Percentiles rank a stretch among this genome's conserved stretches.
These are phyloP conservation scores for Saccharomycopsis guyanensis DNA, from an alignment of 805 yeast species.

Conservation along the genomic window DNA sequence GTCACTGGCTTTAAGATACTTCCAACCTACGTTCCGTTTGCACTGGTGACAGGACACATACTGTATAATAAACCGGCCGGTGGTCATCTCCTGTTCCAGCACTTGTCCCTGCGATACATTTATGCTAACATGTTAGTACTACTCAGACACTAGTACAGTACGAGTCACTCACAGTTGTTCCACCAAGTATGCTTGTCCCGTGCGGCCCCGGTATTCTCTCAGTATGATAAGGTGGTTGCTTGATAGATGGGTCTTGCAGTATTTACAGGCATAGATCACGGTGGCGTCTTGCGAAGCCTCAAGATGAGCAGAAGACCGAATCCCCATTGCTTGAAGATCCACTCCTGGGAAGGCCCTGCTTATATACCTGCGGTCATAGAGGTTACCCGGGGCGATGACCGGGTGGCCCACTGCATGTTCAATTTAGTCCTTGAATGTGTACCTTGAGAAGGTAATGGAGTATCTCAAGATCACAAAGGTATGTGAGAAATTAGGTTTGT, in stretches of 20 bases:
- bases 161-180: slow-evolving; percentile 32
- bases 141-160: not conserved
- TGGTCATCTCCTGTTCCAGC: slow-evolving; percentile 44
- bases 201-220: slow-evolving; percentile 44
- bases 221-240: slow-evolving; percentile 31
- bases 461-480: slow-evolving; percentile 47
- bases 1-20: slow-evolving; percentile 42
- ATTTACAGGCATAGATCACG: slow-evolving; percentile 31
- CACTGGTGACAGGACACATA: slow-evolving; percentile 53
- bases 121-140: slow-evolving; percentile 25
- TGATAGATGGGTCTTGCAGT: slow-evolving; percentile 37
- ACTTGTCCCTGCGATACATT: slow-evolving; percentile 29
- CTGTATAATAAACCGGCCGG: slow-evolving; percentile 51
- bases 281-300: slow-evolving; percentile 20
- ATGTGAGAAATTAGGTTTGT: no score
- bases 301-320: slow-evolving; percentile 4
- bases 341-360: not conserved
- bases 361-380: not conserved
- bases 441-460: slow-evolving; percentile 41
- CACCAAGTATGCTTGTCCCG: slow-evolving; percentile 53
- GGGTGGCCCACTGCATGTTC: not conserved
- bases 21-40: slow-evolving; percentile 52
- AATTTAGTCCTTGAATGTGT: no score
- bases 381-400: not conserved
- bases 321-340: not conserved